These are phyloP conservation scores for Tetrahymena elliotti DNA, from an alignment of 73 alveolate genomes.

Conservation along the genomic window DNA sequence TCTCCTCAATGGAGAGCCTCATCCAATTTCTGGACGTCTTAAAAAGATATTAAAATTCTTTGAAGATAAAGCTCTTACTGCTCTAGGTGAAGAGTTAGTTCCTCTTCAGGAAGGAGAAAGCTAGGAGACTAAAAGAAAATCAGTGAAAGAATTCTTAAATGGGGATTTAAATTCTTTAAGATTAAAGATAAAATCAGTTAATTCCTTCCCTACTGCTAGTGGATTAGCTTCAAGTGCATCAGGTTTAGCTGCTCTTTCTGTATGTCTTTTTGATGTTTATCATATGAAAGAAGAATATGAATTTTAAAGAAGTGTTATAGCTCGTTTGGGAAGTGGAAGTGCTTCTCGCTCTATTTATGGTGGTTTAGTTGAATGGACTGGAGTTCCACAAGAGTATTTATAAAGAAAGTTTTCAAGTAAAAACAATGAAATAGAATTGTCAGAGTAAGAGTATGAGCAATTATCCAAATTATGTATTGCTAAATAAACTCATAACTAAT, in stretches of 20 bases:
- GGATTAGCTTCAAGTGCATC: constrained; percentile 91
- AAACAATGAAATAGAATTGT: constrained; percentile 49
- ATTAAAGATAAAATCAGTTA: constrained; percentile 13
- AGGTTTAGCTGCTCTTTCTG: constrained; percentile 81
- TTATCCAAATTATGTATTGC: constrained; percentile 51
- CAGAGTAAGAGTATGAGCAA: constrained; percentile 50
- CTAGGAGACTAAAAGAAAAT: constrained; percentile 27
- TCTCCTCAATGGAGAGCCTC: constrained; percentile 53
- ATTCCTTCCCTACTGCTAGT: constrained; percentile 82
- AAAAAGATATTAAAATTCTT: background rate
- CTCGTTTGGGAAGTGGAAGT: constrained; percentile 92
- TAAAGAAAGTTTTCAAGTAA: background rate
- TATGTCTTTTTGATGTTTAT: constrained; percentile 56
- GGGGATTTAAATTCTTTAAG: background rate
- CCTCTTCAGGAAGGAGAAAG: constrained; percentile 10
- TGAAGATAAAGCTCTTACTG: background rate
- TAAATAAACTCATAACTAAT: background rate
- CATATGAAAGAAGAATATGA: constrained; percentile 46
- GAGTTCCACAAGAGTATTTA: constrained; percentile 29
- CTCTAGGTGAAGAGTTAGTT: background rate
- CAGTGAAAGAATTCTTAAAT: background rate
- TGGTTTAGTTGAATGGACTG: constrained; percentile 82
- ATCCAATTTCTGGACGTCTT: constrained; percentile 23
- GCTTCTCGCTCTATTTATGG: constrained; percentile 89
- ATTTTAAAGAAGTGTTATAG: constrained; percentile 59